phyloP scores from a whole-genome alignment of 306 rosid genomes.

The Dicorynia guianensis region DNA sequence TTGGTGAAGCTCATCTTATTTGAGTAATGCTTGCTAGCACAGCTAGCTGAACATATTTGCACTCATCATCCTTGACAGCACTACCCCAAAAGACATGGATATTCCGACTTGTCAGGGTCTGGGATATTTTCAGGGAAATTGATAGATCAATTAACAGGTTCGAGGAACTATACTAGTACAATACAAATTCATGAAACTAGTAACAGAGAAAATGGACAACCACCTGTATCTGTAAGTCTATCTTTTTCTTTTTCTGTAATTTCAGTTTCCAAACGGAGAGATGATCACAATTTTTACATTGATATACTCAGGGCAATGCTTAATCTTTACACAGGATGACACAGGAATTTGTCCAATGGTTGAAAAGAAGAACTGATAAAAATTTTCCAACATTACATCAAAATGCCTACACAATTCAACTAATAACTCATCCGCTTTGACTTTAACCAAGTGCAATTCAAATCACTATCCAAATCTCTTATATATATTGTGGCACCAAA shows the following conservation, averaged over 20 bases:
- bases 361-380: neutral
- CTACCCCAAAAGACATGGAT: neutral
- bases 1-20: no score
- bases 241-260: constrained; percentile 9
- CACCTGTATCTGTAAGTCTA: neutral
- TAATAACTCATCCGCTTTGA: constrained; percentile 5
- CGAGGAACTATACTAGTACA: neutral
- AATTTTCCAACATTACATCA: constrained; percentile 31
- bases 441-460: constrained; percentile 20
- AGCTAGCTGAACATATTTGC: no score
- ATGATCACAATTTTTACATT: constrained; percentile 42
- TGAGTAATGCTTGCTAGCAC: no score
- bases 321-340: constrained; percentile 21
- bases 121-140: constrained; percentile 3
- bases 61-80: no score
- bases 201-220: neutral
- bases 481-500: constrained; percentile 33
- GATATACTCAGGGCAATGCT: constrained; percentile 30
- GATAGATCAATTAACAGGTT: constrained; percentile 1
- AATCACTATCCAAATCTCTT: constrained; percentile 24
- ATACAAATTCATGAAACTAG: neutral
- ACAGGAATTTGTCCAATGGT: constrained; percentile 23
- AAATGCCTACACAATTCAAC: constrained; percentile 31
- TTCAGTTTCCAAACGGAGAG: constrained; percentile 26
- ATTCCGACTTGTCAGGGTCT: neutral